Evolutionary conservation across 192 early-diverging fungal genomes (phyloP).

Genomic region (Kickxella alabastrina): DNA sequence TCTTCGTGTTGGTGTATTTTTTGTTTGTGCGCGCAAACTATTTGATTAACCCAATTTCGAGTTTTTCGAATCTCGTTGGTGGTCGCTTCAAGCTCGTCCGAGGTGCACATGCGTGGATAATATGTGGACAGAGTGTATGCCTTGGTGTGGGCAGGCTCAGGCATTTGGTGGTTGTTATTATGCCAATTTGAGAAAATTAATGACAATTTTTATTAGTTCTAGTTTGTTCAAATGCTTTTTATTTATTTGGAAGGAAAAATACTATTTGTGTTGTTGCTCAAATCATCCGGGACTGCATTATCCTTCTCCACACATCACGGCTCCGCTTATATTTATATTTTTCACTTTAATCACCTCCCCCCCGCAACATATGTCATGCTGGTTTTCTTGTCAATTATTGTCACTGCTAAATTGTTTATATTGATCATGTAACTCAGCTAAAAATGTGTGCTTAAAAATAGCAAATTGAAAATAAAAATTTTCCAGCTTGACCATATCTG

Average conservation of each 20-base stretch:
- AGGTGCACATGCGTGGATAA: neutral
- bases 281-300: too few species aligned
- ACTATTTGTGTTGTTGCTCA: neutral
- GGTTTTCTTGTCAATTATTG: too few species aligned
- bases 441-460: too few species aligned
- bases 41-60: slow-evolving; percentile 17
- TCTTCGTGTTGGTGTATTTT: neutral
- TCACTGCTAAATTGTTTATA: too few species aligned
- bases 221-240: neutral
- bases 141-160: neutral
- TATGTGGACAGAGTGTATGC: neutral
- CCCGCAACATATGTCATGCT: too few species aligned
- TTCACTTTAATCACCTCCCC: too few species aligned
- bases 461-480: too few species aligned
- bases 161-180: neutral
- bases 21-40: slow-evolving; percentile 7
- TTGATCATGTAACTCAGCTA: too few species aligned
- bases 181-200: neutral
- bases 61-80: slow-evolving; percentile 17
- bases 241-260: neutral
- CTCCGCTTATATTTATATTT: neutral
- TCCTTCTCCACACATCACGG: neutral
- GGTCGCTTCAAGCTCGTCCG: slow-evolving; percentile 9
- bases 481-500: too few species aligned
- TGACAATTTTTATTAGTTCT: neutral